Evolutionary conservation across 169 alveolate genomes (phyloP).

Genomic region (Plasmodium falciparum): DNA sequence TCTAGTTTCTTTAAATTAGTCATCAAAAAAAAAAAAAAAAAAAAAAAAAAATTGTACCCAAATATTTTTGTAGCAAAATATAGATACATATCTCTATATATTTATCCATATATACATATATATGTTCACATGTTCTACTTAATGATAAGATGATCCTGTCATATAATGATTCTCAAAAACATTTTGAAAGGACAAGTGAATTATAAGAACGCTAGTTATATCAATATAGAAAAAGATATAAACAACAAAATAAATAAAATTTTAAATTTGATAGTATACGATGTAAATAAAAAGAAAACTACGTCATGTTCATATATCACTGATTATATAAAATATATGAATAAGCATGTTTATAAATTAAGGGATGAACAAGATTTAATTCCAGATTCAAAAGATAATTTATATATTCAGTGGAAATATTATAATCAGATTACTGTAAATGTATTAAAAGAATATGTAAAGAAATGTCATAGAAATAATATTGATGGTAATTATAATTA

Average conservation of each 20-base stretch:
- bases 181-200: background rate
- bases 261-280: conserved; percentile 45
- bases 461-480: conserved; percentile 25
- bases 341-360: background rate
- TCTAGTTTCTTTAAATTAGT: too few species aligned
- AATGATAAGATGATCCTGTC: background rate
- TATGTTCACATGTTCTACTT: too few species aligned
- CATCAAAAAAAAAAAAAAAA: too few species aligned
- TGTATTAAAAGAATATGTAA: conserved; percentile 39
- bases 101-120: too few species aligned
- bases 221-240: conserved; percentile 61
- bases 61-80: too few species aligned
- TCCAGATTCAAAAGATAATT: background rate
- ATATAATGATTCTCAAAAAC: conserved; percentile 7
- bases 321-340: conserved; percentile 5
- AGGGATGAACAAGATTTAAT: background rate
- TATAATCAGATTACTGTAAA: conserved; percentile 29
- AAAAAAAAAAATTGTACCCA: too few species aligned
- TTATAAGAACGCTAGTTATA: background rate
- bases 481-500: background rate
- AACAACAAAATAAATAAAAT: conserved; percentile 27
- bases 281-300: conserved; percentile 5
- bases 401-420: conserved; percentile 15
- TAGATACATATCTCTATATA: too few species aligned
- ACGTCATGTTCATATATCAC: background rate